Conservation (phyloP, 331 rosid genomes). For the Cydonia oblonga region DNA sequence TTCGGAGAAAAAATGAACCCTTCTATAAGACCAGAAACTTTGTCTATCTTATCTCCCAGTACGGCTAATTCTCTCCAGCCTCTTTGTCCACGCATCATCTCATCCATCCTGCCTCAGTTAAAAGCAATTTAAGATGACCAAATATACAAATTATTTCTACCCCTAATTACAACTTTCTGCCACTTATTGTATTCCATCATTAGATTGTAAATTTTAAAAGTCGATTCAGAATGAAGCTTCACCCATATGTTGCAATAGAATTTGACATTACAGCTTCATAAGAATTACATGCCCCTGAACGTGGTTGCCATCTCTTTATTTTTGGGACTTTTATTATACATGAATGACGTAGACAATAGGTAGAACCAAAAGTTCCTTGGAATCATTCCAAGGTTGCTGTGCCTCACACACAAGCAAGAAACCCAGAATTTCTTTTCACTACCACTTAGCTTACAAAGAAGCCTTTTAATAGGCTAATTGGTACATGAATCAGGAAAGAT, state of each 20-base stretch:
- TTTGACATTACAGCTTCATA: too few species aligned
- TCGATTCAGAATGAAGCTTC: too few species aligned
- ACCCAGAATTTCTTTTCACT: too few species aligned
- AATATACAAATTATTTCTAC: constrained; percentile 6
- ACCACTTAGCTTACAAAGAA: too few species aligned
- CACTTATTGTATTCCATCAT: background rate
- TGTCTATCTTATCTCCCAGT: constrained; percentile 80
- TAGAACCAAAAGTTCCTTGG: too few species aligned
- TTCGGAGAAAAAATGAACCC: constrained; percentile 74
- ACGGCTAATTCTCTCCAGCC: constrained; percentile 94
- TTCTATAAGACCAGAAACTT: constrained; percentile 67
- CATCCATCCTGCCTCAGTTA: constrained; percentile 74
- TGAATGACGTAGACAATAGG: too few species aligned
- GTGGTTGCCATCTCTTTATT: background rate
- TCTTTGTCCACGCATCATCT: constrained; percentile 93
- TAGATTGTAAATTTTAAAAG: too few species aligned
- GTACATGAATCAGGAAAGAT: too few species aligned
- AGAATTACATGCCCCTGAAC: background rate
- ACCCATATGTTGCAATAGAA: too few species aligned
- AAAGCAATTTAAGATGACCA: background rate
- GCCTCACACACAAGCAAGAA: too few species aligned
- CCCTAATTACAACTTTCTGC: background rate
- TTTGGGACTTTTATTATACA: background rate
- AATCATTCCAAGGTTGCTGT: too few species aligned
- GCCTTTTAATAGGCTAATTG: too few species aligned